Evolutionary conservation across 2,329 filamentous ascomycete species (phyloP).

Genomic region (Aspergillus brunneoviolaceus): DNA sequence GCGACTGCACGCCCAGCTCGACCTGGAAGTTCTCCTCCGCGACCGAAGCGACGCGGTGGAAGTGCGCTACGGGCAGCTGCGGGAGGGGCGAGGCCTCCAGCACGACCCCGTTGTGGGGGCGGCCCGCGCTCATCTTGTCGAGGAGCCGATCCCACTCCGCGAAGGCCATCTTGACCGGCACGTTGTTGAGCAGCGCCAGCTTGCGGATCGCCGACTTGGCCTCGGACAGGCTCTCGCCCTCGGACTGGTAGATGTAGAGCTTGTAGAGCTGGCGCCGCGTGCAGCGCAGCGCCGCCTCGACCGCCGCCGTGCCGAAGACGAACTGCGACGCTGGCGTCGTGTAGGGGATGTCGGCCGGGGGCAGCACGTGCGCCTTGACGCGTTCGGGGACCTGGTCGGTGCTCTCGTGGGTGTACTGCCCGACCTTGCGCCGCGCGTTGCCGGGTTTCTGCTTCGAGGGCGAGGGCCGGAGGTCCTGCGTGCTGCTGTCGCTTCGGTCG

Average conservation of each 20-base stretch:
- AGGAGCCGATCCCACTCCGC: conserved; percentile 65
- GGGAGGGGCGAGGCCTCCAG: conserved; percentile 85
- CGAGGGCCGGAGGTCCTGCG: background rate
- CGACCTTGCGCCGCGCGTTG: background rate
- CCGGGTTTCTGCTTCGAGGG: background rate
- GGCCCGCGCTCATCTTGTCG: conserved; percentile 76
- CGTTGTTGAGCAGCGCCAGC: conserved; percentile 40
- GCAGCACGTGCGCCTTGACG: conserved; percentile 34
- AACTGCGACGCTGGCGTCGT: conserved; percentile 89
- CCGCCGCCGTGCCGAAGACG: conserved; percentile 78
- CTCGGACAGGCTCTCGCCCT: conserved; percentile 53
- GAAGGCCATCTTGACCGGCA: conserved; percentile 62
- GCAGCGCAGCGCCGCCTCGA: conserved; percentile 73
- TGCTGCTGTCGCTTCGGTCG: too few relatives aligned
- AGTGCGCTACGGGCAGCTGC: conserved; percentile 62
- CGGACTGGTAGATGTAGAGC: conserved; percentile 71
- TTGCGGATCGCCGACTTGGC: conserved; percentile 38
- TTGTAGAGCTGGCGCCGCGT: conserved; percentile 74
- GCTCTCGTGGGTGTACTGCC: background rate
- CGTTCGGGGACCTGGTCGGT: conserved; percentile 30
- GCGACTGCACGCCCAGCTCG: conserved; percentile 64
- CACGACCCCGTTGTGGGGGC: conserved; percentile 87
- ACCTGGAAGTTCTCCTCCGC: conserved; percentile 57
- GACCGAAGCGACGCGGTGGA: conserved; percentile 53
- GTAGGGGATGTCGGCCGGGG: conserved; percentile 58